Evolutionary conservation across 2,329 filamentous ascomycete species (phyloP).

Genomic region (Drechslera avenae): DNA sequence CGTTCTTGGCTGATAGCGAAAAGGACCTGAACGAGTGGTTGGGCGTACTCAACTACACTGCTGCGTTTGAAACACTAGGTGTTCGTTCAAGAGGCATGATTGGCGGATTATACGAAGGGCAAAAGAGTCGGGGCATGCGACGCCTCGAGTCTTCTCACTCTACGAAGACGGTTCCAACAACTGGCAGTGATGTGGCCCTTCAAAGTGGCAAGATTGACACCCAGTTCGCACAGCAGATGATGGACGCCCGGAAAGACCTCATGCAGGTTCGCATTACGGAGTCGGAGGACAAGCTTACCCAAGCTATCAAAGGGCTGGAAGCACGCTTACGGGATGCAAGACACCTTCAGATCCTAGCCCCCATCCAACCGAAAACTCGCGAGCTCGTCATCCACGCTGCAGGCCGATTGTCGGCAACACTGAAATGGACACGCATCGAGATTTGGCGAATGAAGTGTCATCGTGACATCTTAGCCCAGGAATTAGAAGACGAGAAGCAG

Average conservation of each 20-base stretch:
- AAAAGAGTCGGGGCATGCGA: conserved; percentile 72
- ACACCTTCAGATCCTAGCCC: conserved; percentile 85
- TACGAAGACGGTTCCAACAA: conserved; percentile 67
- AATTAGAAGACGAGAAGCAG: conserved; percentile 78
- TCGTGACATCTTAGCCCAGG: conserved; percentile 81
- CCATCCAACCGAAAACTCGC: conserved; percentile 86
- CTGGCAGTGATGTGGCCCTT: conserved; percentile 74
- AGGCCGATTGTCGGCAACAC: conserved; percentile 79
- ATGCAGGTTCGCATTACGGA: conserved; percentile 85
- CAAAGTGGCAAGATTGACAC: conserved; percentile 75
- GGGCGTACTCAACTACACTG: conserved; percentile 93
- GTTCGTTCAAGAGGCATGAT: conserved; percentile 88
- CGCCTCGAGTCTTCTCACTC: conserved; percentile 66
- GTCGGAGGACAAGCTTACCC: conserved; percentile 76
- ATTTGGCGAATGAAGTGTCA: conserved; percentile 93
- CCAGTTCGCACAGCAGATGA: conserved; percentile 84
- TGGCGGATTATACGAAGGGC: conserved; percentile 83
- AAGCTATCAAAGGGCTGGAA: conserved; percentile 78
- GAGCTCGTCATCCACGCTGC: conserved; percentile 86
- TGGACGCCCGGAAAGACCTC: conserved; percentile 78
- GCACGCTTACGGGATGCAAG: conserved; percentile 84
- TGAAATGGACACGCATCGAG: conserved; percentile 93
- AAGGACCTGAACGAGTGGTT: conserved; percentile 96
- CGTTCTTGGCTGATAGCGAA: conserved; percentile 88
- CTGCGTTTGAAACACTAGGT: conserved; percentile 88